Base-by-base conservation (phyloP, 192 early-diverging fungal genomes). In the Backusella australiensis region DNA sequence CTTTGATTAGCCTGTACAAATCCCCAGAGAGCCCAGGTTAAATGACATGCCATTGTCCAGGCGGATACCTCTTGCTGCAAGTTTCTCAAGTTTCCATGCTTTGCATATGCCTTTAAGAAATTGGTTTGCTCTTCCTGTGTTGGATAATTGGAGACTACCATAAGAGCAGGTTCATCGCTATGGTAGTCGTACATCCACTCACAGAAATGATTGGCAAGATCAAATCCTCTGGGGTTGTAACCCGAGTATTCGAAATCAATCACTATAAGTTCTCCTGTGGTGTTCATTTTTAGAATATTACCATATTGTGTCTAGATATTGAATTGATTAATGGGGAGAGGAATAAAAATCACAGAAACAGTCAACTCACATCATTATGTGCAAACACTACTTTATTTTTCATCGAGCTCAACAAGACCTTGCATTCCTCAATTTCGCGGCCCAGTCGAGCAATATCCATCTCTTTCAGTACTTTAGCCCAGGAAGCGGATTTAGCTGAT, bases 101-200 rank as follows among this genome's bases (percentile, higher is more conserved):
- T 85, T 1, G 72, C 63, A 69, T 96, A 96, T 0, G 93, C 86
- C 34, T 87, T 77, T 71, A 94, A 75, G 67, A 94, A 96, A 5
- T 68, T 71, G 1, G 72, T 42, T 49, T 90, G 91, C 72, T 96
- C 84, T 1, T 75, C 76, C 8, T 68, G 42, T n/a, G 83, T 89
- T 6, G 94, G 94, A 70, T 90, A 94, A 7, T 35, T 52, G 4
- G 65, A 26, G 1, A 78, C 67, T 21, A 89, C 77, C 7, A 92
- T 65, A 1, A 82, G 26, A 71, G 91, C 76, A 41, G 88, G 73
- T 5, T 68, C 11, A 38, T 72, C 73, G 15, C 85, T 73, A 75
- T 94, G 92, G 78, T 96, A 96, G 77, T 96, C 91, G 23, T 90
- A 90, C 73, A 86, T 90, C 93, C 93, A 96, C 65, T 96, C 94